Evolutionary conservation across 352 stramenopile genomes (phyloP).

Genomic region (Globisporangium radiosum): DNA sequence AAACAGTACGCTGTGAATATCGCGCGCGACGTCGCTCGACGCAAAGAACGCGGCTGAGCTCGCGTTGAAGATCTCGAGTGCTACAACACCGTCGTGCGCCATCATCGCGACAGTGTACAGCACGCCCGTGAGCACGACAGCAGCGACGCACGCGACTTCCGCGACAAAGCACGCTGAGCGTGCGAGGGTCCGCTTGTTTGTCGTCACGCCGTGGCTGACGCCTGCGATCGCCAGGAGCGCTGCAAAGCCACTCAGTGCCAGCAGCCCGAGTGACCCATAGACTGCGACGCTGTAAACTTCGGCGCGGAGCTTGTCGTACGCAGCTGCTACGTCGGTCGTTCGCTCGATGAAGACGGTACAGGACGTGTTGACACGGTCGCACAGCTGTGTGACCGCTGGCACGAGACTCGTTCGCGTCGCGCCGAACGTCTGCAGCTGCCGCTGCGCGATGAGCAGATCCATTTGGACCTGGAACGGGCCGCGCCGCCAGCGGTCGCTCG

Average conservation of each 20-base stretch:
- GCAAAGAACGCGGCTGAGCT: constrained; percentile 28
- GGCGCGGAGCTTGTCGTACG: constrained; percentile 20
- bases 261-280: constrained; percentile 24
- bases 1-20: constrained; percentile 31
- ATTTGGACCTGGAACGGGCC: constrained; percentile 48
- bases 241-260: constrained; percentile 22
- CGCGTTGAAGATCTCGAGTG: constrained; percentile 28
- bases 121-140: constrained; percentile 36
- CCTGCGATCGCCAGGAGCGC: constrained; percentile 23
- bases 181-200: constrained; percentile 28
- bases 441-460: constrained; percentile 38
- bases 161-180: constrained; percentile 37
- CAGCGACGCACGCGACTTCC: constrained; percentile 34
- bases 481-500: constrained; percentile 31
- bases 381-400: constrained; percentile 24
- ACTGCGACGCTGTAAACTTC: constrained; percentile 25
- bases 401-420: constrained; percentile 14
- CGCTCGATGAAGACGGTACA: constrained; percentile 12
- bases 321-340: constrained; percentile 8
- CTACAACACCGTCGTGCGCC: constrained; percentile 39
- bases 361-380: constrained; percentile 24
- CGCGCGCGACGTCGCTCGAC: constrained; percentile 9
- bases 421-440: constrained; percentile 36
- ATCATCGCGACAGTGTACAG: constrained; percentile 44
- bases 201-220: constrained; percentile 26